Evolutionary conservation across 805 yeast species (phyloP), one percentile per base, ranked within the genome.

Genomic region (Starmerella apicola): DNA sequence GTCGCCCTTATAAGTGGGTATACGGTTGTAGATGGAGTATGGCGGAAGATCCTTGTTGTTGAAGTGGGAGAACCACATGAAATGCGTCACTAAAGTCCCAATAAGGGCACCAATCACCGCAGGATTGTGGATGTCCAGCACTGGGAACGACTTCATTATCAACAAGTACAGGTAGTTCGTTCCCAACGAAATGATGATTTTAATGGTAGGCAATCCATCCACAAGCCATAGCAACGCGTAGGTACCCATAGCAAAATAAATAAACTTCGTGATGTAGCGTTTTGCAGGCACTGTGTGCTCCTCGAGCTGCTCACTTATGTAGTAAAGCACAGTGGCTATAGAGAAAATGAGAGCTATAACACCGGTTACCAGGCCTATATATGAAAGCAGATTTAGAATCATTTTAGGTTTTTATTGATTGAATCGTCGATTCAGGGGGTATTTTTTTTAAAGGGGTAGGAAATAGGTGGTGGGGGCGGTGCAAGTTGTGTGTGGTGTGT

Each of bases 291-390:
- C 91, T 0, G 94, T 72, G 58, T 91, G 88, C 54, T 86, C 96
- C 57, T 91, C 98, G 13, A 91, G 94, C 24, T 85, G 62, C 57
- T 91, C 98, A 7, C 94, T 81, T 28, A 88, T 66, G 53, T 85
- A 86, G 65, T 85, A 91, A 25, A 91, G 65, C 0, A 95, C 97
- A 2, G 94, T 81, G 0, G 97, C 96, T 44, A 81, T 77, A 17
- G 83, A 51, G 42, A 54, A 61, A 0, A 81, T 75, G 38, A 75
- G 64, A 41, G 74, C 69, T 2, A 72, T 51, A 50, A 80, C 78
- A 3, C 86, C 91, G 0, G 68, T 53, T 0, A 73, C 58, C 1
- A 72, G 64, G 13, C 91, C 91, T 2, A 68, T 55, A 40, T 72
- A 68, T 1, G 86, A 74, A 2, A 81, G 56, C 12, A 76, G 41